Percentiles rank a stretch among this genome's conserved stretches.
phyloP scores from a whole-genome alignment of 2,329 filamentous ascomycete genomes.

The Colletotrichum cuscutae region DNA sequence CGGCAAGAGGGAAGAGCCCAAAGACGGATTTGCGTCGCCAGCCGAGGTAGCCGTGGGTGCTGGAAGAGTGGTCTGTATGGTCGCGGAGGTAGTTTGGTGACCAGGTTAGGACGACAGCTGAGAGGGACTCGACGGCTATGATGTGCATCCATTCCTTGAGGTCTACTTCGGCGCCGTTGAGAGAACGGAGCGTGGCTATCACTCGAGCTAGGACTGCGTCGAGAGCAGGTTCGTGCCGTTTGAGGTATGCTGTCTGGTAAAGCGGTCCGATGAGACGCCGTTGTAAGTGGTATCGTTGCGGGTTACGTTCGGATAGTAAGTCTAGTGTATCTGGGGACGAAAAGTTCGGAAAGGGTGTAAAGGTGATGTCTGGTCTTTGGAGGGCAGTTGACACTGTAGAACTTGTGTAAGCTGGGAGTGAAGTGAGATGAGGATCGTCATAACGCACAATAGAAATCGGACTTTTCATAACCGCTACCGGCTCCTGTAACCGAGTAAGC shows the following conservation, averaged over 20 bases:
- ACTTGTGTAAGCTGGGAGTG: background rate
- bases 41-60: conserved; percentile 58
- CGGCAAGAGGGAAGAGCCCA: conserved; percentile 57
- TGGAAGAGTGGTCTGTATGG: conserved; percentile 57
- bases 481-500: conserved; percentile 46
- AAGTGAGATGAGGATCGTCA: background rate
- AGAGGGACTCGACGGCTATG: conserved; percentile 61
- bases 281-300: conserved; percentile 59
- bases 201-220: conserved; percentile 51
- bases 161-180: conserved; percentile 54
- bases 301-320: conserved; percentile 60
- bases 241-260: conserved; percentile 55
- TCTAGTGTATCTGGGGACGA: conserved; percentile 56
- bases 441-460: conserved; percentile 59
- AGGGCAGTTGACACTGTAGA: conserved; percentile 57
- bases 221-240: conserved; percentile 52
- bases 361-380: conserved; percentile 54
- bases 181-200: conserved; percentile 46
- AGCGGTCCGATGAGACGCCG: conserved; percentile 59
- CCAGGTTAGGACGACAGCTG: conserved; percentile 62
- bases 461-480: conserved; percentile 60
- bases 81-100: conserved; percentile 58
- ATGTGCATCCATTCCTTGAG: conserved; percentile 68
- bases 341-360: conserved; percentile 41
- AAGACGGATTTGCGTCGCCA: conserved; percentile 65